Percentiles rank a stretch among this genome's conserved stretches.
phyloP scores from a whole-genome alignment of 2,329 filamentous ascomycete species.

The Lizonia empirigonia region DNA sequence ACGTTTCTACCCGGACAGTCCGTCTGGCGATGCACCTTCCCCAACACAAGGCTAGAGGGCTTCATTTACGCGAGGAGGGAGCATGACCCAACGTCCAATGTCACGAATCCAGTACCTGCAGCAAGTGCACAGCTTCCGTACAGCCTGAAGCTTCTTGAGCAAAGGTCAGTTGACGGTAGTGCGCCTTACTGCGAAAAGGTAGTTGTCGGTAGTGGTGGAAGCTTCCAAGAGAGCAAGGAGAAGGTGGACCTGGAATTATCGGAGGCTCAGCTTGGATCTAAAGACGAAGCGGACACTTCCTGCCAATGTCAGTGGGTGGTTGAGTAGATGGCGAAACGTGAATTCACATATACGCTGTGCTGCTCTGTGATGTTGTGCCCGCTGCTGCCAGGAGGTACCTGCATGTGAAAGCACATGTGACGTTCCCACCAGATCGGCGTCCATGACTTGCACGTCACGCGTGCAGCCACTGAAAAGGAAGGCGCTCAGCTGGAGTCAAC shows the following conservation, averaged over 20 bases:
- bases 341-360: neutral
- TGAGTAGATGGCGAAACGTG: neutral
- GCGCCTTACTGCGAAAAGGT: constrained; percentile 31
- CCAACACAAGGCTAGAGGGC: constrained; percentile 34
- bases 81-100: neutral
- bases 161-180: constrained; percentile 21
- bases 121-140: constrained; percentile 23
- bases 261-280: neutral
- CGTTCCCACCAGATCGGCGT: constrained; percentile 3
- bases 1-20: constrained; percentile 21
- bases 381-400: neutral
- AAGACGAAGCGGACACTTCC: neutral
- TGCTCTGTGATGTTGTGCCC: neutral
- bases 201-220: neutral
- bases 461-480: constrained; percentile 4
- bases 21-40: constrained; percentile 38
- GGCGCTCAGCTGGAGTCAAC: neutral
- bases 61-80: constrained; percentile 22
- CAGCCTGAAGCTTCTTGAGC: constrained; percentile 32
- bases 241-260: neutral
- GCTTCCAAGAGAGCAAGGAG: neutral
- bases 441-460: constrained; percentile 11
- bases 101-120: neutral
- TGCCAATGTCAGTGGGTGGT: constrained; percentile 17
- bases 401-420: constrained; percentile 20